These are phyloP conservation scores for Lactifluus echinatus DNA, from an alignment of 768 basidiomycete species.

Conservation along the genomic window DNA sequence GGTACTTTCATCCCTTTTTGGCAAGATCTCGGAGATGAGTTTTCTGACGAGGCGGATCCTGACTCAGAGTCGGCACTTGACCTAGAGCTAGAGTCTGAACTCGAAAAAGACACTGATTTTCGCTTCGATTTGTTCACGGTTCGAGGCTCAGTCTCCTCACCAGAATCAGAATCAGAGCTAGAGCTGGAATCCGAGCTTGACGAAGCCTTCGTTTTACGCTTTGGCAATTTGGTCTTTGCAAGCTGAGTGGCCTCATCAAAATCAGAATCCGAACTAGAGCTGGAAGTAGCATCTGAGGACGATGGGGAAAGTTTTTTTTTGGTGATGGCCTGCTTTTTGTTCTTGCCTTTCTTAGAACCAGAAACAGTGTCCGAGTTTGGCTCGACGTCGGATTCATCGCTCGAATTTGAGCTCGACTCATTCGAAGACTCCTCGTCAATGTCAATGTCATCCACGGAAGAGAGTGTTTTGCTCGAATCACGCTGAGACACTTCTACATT, in stretches of 20 bases:
- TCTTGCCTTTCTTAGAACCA: background rate
- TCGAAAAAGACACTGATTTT: background rate
- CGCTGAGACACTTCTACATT: background rate
- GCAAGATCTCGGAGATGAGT: conserved; percentile 1
- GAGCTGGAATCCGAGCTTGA: conserved; percentile 10
- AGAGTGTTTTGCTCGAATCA: conserved; percentile 18
- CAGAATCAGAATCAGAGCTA: conserved; percentile 4
- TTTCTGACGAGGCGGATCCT: conserved; percentile 5
- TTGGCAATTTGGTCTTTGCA: conserved; percentile 6
- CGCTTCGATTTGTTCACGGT: background rate
- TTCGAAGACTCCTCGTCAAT: conserved; percentile 16
- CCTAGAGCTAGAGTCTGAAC: conserved; percentile 11
- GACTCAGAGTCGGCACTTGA: conserved; percentile 22
- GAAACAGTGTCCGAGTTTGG: background rate
- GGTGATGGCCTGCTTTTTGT: background rate
- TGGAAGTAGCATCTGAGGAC: conserved; percentile 11
- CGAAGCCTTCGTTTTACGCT: conserved; percentile 11
- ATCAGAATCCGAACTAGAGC: conserved; percentile 7
- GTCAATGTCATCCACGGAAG: conserved; percentile 11
- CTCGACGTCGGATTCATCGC: conserved; percentile 1
- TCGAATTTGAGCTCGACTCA: conserved; percentile 19
- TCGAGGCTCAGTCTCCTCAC: conserved; percentile 17
- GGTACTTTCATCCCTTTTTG: conserved; percentile 1
- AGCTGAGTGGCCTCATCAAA: background rate
- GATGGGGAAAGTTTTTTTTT: conserved; percentile 3